These are phyloP conservation scores for Candida maesae DNA, from an alignment of 805 yeast genomes.

Conservation along the genomic window DNA sequence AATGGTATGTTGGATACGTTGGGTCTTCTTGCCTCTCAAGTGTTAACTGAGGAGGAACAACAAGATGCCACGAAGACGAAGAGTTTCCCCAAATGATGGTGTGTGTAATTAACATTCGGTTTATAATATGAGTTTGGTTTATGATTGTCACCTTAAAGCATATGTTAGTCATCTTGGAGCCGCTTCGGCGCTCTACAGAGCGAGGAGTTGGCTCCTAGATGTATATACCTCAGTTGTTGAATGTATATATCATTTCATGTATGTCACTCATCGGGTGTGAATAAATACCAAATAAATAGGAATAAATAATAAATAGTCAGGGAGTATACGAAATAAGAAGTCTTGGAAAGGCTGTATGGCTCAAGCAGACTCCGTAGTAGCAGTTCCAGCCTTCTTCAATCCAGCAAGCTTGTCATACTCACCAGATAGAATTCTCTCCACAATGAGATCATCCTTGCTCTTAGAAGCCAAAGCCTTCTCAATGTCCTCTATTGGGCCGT, in stretches of 20 bases:
- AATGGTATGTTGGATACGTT: slow-evolving; percentile 41
- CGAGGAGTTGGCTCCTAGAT: too few relatives aligned
- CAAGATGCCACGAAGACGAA: not conserved
- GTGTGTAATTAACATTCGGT: not conserved
- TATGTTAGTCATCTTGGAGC: too few relatives aligned
- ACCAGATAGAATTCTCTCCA: slow-evolving; percentile 78
- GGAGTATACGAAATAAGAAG: too few relatives aligned
- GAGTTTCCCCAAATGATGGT: not conserved
- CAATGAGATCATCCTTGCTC: slow-evolving; percentile 70
- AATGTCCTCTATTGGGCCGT: slow-evolving; percentile 42
- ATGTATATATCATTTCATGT: not conserved
- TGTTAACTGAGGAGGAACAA: slow-evolving; percentile 35
- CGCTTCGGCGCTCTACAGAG: too few relatives aligned
- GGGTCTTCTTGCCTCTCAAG: slow-evolving; percentile 54
- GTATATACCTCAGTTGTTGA: too few relatives aligned
- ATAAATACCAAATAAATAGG: slow-evolving; percentile 15
- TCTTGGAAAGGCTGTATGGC: too few relatives aligned
- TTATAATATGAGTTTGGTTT: not conserved
- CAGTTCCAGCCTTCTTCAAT: slow-evolving; percentile 35
- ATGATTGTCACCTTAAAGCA: too few relatives aligned
- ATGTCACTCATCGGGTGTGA: not conserved
- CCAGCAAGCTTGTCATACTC: slow-evolving; percentile 73
- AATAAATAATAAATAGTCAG: slow-evolving; percentile 7
- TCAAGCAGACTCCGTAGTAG: not conserved
- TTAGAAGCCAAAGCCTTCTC: slow-evolving; percentile 52